These are phyloP conservation scores for Cadophora sp. DNA, from an alignment of 2,329 filamentous ascomycete genomes.

Conservation along the genomic window DNA sequence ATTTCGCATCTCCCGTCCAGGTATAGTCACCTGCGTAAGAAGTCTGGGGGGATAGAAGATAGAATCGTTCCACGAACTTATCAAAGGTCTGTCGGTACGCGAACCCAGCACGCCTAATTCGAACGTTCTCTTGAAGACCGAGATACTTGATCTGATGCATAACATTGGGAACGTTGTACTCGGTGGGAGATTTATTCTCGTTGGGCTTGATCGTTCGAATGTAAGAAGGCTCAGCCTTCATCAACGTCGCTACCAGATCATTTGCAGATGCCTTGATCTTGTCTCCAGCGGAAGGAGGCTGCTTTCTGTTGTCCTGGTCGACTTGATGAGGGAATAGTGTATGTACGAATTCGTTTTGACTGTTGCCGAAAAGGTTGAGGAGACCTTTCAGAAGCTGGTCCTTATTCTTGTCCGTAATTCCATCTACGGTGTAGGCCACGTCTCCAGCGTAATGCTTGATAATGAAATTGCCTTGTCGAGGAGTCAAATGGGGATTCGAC, in stretches of 20 bases:
- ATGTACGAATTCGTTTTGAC: constrained; percentile 85
- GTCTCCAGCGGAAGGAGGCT: constrained; percentile 93
- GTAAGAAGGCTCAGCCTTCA: constrained; percentile 97
- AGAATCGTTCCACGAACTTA: constrained; percentile 98
- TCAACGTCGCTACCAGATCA: constrained; percentile 90
- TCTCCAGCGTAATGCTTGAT: constrained; percentile 99
- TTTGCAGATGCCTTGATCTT: constrained; percentile 96
- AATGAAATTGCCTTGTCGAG: constrained; percentile 93
- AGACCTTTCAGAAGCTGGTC: constrained; percentile 95
- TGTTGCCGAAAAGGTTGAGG: constrained; percentile 83
- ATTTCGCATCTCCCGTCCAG: constrained; percentile 87
- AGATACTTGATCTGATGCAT: constrained; percentile 99
- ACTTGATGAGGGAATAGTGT: constrained; percentile 90
- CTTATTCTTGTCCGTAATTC: constrained; percentile 99
- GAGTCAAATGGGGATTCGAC: constrained; percentile 88
- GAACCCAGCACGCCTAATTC: constrained; percentile 94
- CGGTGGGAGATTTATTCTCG: constrained; percentile 94
- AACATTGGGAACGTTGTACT: constrained; percentile 92
- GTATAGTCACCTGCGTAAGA: constrained; percentile 98
- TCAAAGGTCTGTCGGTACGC: constrained; percentile 97
- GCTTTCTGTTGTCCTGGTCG: constrained; percentile 93
- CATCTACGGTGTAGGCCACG: constrained; percentile 91
- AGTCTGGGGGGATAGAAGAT: constrained; percentile 90
- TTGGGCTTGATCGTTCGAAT: constrained; percentile 99
- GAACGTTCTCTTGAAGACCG: constrained; percentile 98